phyloP scores from a whole-genome alignment of 306 rosid species.

The Rubus parviflorus region DNA sequence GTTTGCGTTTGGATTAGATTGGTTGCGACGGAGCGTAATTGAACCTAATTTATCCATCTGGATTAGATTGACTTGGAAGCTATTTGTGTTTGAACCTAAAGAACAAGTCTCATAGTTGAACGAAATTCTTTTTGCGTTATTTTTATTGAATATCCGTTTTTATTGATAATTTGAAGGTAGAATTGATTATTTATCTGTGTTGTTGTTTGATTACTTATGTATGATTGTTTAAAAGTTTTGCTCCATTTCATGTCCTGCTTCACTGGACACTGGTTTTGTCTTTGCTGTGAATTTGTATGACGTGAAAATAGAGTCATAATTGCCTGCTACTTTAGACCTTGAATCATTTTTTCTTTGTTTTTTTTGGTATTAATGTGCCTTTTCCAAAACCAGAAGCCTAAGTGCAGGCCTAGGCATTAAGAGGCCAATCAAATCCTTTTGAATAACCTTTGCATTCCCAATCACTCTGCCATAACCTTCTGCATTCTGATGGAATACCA shows the following conservation, averaged over 20 bases:
- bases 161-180: background rate
- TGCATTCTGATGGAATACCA: no score
- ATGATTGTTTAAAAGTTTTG: background rate
- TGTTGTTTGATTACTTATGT: background rate
- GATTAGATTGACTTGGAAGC: background rate
- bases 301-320: background rate
- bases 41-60: slow-evolving; percentile 17
- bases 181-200: background rate
- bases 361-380: background rate
- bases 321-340: background rate
- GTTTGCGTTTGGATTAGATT: background rate
- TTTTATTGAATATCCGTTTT: background rate
- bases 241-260: background rate
- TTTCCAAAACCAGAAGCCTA: background rate
- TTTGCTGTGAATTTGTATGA: background rate
- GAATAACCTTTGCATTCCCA: no score
- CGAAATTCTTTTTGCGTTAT: no score
- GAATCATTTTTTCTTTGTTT: background rate
- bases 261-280: background rate
- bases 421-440: no score
- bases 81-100: no score
- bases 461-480: no score
- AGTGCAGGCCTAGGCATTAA: no score
- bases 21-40: background rate
- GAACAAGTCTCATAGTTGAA: background rate